Evolutionary conservation across 2,329 filamentous ascomycete species (phyloP).

Genomic region (Cladophialophora carrionii): DNA sequence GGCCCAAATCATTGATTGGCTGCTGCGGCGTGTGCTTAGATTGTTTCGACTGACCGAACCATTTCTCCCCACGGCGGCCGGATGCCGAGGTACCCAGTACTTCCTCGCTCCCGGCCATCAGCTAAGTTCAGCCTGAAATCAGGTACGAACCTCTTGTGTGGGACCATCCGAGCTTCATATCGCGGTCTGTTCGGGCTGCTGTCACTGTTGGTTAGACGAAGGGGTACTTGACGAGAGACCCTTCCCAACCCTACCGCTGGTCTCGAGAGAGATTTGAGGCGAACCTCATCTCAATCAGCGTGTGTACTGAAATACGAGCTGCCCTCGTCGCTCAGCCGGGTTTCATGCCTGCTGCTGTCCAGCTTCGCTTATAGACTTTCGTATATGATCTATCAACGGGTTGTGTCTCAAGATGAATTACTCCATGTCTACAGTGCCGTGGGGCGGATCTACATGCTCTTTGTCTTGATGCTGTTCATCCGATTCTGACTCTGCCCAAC

Average conservation of each 20-base stretch:
- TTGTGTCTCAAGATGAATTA: background rate
- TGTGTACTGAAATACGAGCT: background rate
- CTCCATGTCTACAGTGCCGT: background rate
- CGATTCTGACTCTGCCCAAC: background rate
- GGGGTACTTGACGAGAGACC: background rate
- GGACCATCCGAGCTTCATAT: constrained; percentile 8
- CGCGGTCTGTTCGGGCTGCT: background rate
- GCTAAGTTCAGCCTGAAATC: background rate
- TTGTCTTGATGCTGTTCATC: background rate
- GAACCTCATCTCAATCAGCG: background rate
- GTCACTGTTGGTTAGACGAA: background rate
- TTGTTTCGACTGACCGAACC: constrained; percentile 10
- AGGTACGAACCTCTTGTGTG: background rate
- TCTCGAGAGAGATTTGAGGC: background rate
- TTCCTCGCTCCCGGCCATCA: background rate
- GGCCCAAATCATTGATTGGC: background rate
- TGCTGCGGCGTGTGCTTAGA: background rate
- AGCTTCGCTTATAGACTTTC: constrained; percentile 7
- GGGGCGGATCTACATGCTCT: background rate
- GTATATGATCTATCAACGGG: background rate
- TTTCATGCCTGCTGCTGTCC: background rate
- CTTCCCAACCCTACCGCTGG: constrained; percentile 2
- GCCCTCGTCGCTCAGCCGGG: background rate
- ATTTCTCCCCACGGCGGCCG: background rate
- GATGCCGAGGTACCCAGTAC: background rate